These are phyloP conservation scores for Periconia digitata DNA, from an alignment of 2,329 filamentous ascomycete species.

Conservation along the genomic window DNA sequence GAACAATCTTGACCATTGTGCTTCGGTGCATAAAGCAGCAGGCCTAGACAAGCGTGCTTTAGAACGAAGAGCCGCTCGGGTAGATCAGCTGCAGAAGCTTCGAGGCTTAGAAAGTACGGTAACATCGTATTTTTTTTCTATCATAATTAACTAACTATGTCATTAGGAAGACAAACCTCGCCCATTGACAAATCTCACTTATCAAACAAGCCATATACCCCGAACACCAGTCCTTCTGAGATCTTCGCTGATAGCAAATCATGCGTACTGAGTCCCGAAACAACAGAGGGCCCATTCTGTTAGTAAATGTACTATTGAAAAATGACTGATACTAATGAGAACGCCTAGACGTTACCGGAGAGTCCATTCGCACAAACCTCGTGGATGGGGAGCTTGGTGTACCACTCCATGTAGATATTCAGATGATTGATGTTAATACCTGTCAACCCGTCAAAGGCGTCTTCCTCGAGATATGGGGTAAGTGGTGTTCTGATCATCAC, in stretches of 20 bases:
- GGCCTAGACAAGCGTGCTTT: background rate
- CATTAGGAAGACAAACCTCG: background rate
- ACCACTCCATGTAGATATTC: conserved; percentile 53
- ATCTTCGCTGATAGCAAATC: conserved; percentile 37
- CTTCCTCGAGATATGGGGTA: conserved; percentile 54
- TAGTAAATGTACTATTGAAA: conserved; percentile 31
- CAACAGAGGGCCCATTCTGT: conserved; percentile 39
- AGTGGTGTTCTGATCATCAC: background rate
- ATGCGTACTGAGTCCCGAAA: conserved; percentile 39
- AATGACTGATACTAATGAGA: background rate
- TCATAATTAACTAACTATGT: background rate
- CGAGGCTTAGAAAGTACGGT: background rate
- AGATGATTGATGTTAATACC: conserved; percentile 57
- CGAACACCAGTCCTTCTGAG: background rate
- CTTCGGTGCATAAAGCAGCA: conserved; percentile 1
- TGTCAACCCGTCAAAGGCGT: conserved; percentile 53
- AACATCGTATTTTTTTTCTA: background rate
- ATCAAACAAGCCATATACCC: background rate
- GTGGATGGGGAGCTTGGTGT: conserved; percentile 52
- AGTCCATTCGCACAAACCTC: background rate
- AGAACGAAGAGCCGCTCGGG: background rate
- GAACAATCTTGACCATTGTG: conserved; percentile 1
- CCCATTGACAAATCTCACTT: background rate
- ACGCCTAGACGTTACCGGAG: background rate
- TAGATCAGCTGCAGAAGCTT: background rate